Conservation (phyloP, 2,329 filamentous ascomycete genomes). For the Ceratocystis papillata region DNA sequence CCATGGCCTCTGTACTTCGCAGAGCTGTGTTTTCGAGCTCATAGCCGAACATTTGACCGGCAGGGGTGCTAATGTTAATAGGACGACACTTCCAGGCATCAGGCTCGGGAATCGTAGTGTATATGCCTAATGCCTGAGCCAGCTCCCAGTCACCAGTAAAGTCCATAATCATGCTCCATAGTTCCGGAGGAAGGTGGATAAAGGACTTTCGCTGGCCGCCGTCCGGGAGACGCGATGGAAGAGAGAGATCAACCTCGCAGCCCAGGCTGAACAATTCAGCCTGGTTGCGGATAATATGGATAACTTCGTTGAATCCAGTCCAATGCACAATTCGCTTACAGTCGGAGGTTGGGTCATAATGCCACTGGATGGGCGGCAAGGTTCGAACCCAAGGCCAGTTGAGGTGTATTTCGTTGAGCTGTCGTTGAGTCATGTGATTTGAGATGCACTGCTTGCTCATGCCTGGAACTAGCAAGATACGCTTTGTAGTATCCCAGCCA, state of each 20-base stretch:
- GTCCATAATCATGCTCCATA: constrained; percentile 83
- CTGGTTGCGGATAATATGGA: constrained; percentile 65
- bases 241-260: constrained; percentile 50
- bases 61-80: constrained; percentile 31
- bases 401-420: constrained; percentile 68
- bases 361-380: constrained; percentile 71
- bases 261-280: constrained; percentile 64
- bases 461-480: constrained; percentile 71
- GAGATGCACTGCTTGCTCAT: constrained; percentile 88
- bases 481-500: constrained; percentile 79
- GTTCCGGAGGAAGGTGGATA: constrained; percentile 60
- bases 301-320: constrained; percentile 58
- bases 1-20: constrained; percentile 55
- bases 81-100: constrained; percentile 60
- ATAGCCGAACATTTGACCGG: constrained; percentile 49
- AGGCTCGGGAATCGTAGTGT: constrained; percentile 64
- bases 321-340: constrained; percentile 48
- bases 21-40: constrained; percentile 80
- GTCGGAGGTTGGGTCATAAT: constrained; percentile 48
- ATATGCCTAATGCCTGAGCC: constrained; percentile 68
- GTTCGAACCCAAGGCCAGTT: constrained; percentile 84
- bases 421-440: constrained; percentile 77
- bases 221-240: constrained; percentile 32
- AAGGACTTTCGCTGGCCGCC: constrained; percentile 31
- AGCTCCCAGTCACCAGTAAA: constrained; percentile 84